These are phyloP conservation scores for Colletotrichum sublineola DNA, from an alignment of 2,329 filamentous ascomycete species.

Conservation along the genomic window DNA sequence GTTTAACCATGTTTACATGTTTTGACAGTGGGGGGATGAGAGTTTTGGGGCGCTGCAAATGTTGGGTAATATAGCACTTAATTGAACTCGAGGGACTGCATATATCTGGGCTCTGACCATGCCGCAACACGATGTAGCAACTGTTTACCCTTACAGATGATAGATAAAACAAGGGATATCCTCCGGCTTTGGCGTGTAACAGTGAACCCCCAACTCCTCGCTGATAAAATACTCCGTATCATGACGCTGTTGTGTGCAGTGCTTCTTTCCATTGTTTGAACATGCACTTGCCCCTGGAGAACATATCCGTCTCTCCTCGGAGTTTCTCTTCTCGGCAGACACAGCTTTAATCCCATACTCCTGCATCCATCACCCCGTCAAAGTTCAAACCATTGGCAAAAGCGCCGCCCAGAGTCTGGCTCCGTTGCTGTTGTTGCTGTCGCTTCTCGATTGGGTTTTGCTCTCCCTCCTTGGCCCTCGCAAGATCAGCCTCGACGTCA, in stretches of 20 bases:
- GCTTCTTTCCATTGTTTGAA: not conserved
- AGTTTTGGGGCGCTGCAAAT: not conserved
- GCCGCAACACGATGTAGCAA: not conserved
- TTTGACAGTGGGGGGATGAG: not conserved
- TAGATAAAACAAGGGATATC: not conserved
- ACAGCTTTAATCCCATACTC: slow-evolving; percentile 21
- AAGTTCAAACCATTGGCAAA: not conserved
- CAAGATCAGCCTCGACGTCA: slow-evolving; percentile 51
- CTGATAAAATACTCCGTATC: not conserved
- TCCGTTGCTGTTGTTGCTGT: slow-evolving; percentile 3
- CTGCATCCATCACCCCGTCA: slow-evolving; percentile 24
- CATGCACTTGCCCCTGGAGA: not conserved
- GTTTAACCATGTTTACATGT: not conserved
- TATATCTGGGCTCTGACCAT: not conserved
- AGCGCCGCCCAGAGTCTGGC: not conserved
- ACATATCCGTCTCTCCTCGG: not conserved
- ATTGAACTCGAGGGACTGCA: not conserved
- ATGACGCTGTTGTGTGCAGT: not conserved
- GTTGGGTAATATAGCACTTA: not conserved
- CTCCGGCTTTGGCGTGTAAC: not conserved
- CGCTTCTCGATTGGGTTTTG: not conserved
- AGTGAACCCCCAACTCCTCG: slow-evolving; percentile 14
- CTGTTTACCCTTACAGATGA: not conserved
- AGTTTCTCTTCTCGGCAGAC: not conserved
- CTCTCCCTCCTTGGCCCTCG: slow-evolving; percentile 38